These are phyloP conservation scores for Saprolegnia diclina DNA, from an alignment of 352 stramenopile species.

Conservation along the genomic window DNA sequence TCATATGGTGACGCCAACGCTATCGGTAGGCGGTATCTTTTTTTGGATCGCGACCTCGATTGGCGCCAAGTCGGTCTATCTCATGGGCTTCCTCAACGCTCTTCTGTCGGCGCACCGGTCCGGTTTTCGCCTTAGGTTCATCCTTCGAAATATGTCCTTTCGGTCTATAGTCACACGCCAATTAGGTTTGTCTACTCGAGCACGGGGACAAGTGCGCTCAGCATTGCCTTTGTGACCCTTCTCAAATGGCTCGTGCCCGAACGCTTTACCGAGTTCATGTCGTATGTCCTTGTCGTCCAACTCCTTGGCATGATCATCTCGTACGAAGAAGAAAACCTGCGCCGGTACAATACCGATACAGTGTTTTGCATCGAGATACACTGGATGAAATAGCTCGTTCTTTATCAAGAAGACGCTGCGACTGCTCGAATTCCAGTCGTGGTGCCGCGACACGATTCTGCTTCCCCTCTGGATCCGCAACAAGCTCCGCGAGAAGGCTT, in stretches of 20 bases:
- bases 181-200: slow-evolving; percentile 62
- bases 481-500: slow-evolving; percentile 32
- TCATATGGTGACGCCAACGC: no score
- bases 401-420: slow-evolving; percentile 79
- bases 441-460: slow-evolving; percentile 57
- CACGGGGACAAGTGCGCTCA: slow-evolving; percentile 55
- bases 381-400: slow-evolving; percentile 34
- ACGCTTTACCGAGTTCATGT: slow-evolving; percentile 62
- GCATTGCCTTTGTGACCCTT: slow-evolving; percentile 48
- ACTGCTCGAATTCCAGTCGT: slow-evolving; percentile 71
- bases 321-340: slow-evolving; percentile 73
- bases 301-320: slow-evolving; percentile 81
- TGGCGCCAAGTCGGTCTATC: slow-evolving; percentile 52
- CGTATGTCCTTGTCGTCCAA: slow-evolving; percentile 61
- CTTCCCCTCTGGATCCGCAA: slow-evolving; percentile 56
- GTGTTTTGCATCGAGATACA: background rate
- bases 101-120: slow-evolving; percentile 71
- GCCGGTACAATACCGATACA: slow-evolving; percentile 30
- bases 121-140: slow-evolving; percentile 54
- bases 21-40: slow-evolving; percentile 5
- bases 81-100: slow-evolving; percentile 78
- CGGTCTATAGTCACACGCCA: background rate
- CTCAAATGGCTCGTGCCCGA: slow-evolving; percentile 40
- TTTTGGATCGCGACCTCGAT: slow-evolving; percentile 18
- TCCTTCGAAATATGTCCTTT: background rate